Base-by-base conservation (phyloP, 1,284 basidiomycete genomes). In the Phaffia rhodozyma region DNA sequence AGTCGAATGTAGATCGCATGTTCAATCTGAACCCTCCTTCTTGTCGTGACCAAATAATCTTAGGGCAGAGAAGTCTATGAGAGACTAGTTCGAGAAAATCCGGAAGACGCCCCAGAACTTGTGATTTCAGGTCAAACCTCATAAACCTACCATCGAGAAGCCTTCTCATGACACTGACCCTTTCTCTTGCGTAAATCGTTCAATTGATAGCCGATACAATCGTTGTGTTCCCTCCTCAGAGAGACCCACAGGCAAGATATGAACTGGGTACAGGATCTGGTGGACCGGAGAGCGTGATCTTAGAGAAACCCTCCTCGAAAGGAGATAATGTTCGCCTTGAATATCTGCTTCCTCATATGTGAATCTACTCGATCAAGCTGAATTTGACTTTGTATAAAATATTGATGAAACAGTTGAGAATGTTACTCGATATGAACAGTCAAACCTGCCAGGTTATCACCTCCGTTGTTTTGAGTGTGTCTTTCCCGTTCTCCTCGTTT, bases 51-150 rank as follows among this genome's bases (percentile, higher is more conserved):
- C 4, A 34, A 34, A 34, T 34, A 16, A 43, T 43, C 38, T 16
- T 43, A 80, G 78, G 92, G 87, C 0, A 82, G 91, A 9, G 89
- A 94, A 71, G 91, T 94, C n/a, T 96, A 96, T 71, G 84, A 89
- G 73, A 80, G 86, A 43, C 77, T 96, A 29, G 86, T 94, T 62
- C 73, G 68, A 61, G 78, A 84, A 63, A 75, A 87, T 68, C 87
- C 89, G 9, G 84, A 90, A 25, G 83, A 94, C 71, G 81, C 90
- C 1, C 92, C 93, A 3, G 93, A 97, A 75, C 81, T 97, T 29
- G 91, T 97, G 55, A 97, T 98, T 68, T 86, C 84, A 67, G 89
- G 90, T 89, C 55, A 60, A 81, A 71, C 7, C 16, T 30, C 27
- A 43, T 25, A 49, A 20, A 49, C 53, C 29, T 52, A 29, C 7